Evolutionary conservation across 345 rosid species (phyloP), one percentile per base, ranked within the genome.

Genomic region (Populus ilicifolia): DNA sequence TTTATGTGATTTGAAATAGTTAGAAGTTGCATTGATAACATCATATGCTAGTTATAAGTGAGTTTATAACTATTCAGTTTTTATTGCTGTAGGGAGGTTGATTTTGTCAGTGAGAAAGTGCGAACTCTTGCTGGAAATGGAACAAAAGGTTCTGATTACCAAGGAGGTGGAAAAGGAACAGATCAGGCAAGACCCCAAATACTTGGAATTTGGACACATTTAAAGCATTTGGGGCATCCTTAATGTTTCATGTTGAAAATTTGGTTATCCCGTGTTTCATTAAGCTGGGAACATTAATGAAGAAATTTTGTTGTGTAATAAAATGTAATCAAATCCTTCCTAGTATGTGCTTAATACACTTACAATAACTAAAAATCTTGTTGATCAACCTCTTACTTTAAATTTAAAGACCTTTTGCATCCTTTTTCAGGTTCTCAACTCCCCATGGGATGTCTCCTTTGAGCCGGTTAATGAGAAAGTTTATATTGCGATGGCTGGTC

Each of bases 401-500:
- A 67, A 69, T 56, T 66, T 35, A 25, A 48, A 41, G 70, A 44
- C 59, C 65, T 21, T 70, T 29, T 17, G 44, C 27, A 23, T 79
- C 25, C 77, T 76, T 52, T 79, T 80, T 68, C 91, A 93, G 98
- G 88, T 93, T 65, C 92, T 94, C 73, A 94, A 95, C 75, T 95
- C 99, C 79, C 99, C 99, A 72, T 95, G 98, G 98, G 99, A 95
- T 74, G 88, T 95, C 76, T 90, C 97, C 87, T 90, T 81, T 77
- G 86, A 93, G 73, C 93, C 93, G 21, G 73, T 80, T 30, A 89
- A 83, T 29, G 92, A 90, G 80, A 95, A 87, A 83, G 91, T 95
- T 75, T 95, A 89, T 80, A 79, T 95, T 83, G 99, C 98, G 72
- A 90, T 95, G 95, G 99, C 98, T 25, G 98, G 99, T 70, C 97